These are phyloP conservation scores for Cyclanthera cordifolia DNA, from an alignment of 306 rosid species.

Conservation along the genomic window DNA sequence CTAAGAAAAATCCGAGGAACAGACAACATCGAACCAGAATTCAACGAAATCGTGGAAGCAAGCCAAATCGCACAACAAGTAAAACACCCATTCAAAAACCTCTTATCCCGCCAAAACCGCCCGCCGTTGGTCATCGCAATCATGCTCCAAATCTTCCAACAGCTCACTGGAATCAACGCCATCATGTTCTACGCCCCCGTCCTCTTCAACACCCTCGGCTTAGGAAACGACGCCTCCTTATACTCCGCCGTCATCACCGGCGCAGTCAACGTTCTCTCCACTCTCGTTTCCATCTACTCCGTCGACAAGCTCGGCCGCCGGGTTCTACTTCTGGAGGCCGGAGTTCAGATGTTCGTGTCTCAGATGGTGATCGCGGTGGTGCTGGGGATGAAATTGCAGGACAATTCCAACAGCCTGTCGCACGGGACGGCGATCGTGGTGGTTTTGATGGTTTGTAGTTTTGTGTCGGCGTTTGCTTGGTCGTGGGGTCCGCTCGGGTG, in stretches of 20 bases:
- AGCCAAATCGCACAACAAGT: conserved; percentile 31
- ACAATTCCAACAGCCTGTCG: too few species aligned
- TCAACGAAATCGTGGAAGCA: conserved; percentile 33
- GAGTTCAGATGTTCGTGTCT: conserved; percentile 55
- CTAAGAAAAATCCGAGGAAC: conserved; percentile 45
- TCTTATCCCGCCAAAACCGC: conserved; percentile 33
- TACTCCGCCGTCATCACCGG: conserved; percentile 57
- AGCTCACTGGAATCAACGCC: conserved; percentile 53
- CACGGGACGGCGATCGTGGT: conserved; percentile 32
- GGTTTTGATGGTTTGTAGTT: conserved; percentile 47
- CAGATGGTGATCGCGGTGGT: conserved; percentile 35
- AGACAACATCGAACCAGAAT: conserved; percentile 40
- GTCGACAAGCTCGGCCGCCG: conserved; percentile 48
- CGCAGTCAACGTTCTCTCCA: conserved; percentile 41
- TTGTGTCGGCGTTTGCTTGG: conserved; percentile 57
- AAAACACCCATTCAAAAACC: conserved; percentile 29
- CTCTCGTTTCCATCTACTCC: conserved; percentile 34
- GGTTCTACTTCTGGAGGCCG: conserved; percentile 37
- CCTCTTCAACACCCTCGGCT: conserved; percentile 42
- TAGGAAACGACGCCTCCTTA: conserved; percentile 29
- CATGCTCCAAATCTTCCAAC: conserved; percentile 51
- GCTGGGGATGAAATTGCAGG: too few species aligned
- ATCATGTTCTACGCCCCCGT: conserved; percentile 70
- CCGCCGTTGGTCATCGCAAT: conserved; percentile 43
- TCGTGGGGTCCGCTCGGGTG: conserved; percentile 71